phyloP scores from a whole-genome alignment of 805 yeast species.

The Saturnispora mendoncae region DNA sequence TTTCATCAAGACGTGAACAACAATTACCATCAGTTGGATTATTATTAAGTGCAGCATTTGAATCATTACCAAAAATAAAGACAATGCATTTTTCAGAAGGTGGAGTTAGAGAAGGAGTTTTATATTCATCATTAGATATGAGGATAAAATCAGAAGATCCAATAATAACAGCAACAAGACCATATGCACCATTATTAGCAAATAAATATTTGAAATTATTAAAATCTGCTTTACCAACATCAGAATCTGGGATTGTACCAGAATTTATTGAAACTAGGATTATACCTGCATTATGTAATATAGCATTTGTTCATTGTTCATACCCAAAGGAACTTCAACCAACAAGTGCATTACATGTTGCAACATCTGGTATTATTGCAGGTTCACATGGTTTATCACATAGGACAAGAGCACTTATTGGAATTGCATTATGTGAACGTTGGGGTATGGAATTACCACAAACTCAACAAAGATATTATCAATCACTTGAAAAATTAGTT shows the following conservation, averaged over 20 bases:
- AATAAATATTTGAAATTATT: slow-evolving; percentile 46
- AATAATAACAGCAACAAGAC: slow-evolving; percentile 55
- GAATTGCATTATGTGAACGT: slow-evolving; percentile 65
- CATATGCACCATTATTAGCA: slow-evolving; percentile 61
- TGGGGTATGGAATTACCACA: slow-evolving; percentile 77
- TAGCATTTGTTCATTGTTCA: slow-evolving; percentile 69
- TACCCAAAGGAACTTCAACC: slow-evolving; percentile 73
- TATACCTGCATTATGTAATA: slow-evolving; percentile 62
- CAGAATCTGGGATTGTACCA: slow-evolving; percentile 38
- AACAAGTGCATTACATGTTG: slow-evolving; percentile 62
- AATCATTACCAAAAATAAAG: slow-evolving; percentile 49
- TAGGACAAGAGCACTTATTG: slow-evolving; percentile 59
- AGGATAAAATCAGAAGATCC: slow-evolving; percentile 61
- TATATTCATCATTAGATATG: slow-evolving; percentile 53
- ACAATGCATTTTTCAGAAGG: slow-evolving; percentile 66
- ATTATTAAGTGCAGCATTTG: slow-evolving; percentile 52
- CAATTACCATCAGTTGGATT: slow-evolving; percentile 67
- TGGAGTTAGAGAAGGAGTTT: slow-evolving; percentile 69
- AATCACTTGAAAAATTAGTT: slow-evolving; percentile 40
- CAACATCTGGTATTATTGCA: slow-evolving; percentile 65
- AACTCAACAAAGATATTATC: slow-evolving; percentile 38
- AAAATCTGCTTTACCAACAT: slow-evolving; percentile 46
- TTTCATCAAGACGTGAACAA: slow-evolving; percentile 54
- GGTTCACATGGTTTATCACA: slow-evolving; percentile 73
- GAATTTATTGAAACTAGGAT: slow-evolving; percentile 47